Conservation (phyloP, 257 asterid species). For the Thymus mandschuricus region DNA sequence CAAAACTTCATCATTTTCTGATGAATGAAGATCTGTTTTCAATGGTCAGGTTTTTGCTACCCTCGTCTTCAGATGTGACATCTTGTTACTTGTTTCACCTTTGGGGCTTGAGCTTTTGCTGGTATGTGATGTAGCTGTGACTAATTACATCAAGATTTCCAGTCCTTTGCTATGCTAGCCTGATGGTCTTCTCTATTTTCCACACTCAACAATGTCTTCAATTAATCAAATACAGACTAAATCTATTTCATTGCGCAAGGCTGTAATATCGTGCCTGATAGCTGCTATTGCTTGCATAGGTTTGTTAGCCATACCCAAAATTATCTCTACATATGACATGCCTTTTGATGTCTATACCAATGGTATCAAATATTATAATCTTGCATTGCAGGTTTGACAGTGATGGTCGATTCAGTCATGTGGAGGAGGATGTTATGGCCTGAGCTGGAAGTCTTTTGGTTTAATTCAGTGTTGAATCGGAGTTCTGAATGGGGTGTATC, state of each 20-base stretch:
- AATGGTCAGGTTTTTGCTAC: slow-evolving; percentile 80
- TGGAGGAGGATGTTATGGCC: slow-evolving; percentile 94
- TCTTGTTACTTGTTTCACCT: slow-evolving; percentile 77
- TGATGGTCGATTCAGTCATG: slow-evolving; percentile 71
- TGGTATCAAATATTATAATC: slow-evolving; percentile 21
- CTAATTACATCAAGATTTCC: slow-evolving; percentile 17
- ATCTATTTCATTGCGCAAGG: slow-evolving; percentile 81
- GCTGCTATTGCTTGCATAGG: slow-evolving; percentile 74
- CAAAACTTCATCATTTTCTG: slow-evolving; percentile 20
- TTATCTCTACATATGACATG: slow-evolving; percentile 16
- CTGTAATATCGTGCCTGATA: slow-evolving; percentile 57
- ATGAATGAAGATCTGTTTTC: slow-evolving; percentile 39
- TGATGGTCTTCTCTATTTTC: slow-evolving; percentile 6
- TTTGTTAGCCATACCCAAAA: slow-evolving; percentile 41
- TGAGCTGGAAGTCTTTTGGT: slow-evolving; percentile 95
- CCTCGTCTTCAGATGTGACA: slow-evolving; percentile 86
- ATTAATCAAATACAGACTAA: slow-evolving; percentile 61
- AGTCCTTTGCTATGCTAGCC: slow-evolving; percentile 2
- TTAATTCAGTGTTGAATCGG: slow-evolving; percentile 90
- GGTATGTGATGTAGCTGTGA: slow-evolving; percentile 53
- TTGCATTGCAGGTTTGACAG: slow-evolving; percentile 68
- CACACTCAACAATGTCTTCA: slow-evolving; percentile 22
- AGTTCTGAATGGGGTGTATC: slow-evolving; percentile 99
- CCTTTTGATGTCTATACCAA: slow-evolving; percentile 19
- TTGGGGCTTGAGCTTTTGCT: slow-evolving; percentile 80